These are phyloP conservation scores for Trametes meyenii DNA, from an alignment of 768 basidiomycete species.

Conservation along the genomic window DNA sequence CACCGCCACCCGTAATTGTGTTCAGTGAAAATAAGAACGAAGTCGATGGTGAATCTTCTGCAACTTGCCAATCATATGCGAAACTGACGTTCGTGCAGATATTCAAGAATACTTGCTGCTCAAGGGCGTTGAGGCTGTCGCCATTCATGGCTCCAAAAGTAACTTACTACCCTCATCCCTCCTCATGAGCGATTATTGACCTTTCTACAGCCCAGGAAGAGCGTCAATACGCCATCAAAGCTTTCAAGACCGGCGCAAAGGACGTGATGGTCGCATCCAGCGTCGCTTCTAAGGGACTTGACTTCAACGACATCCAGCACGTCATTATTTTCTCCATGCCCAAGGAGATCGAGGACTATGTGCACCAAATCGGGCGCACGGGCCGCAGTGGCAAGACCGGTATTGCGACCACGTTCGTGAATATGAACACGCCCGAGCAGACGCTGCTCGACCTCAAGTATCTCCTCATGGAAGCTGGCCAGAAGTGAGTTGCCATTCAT, in stretches of 20 bases:
- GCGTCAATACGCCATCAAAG: conserved; percentile 97
- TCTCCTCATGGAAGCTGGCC: conserved; percentile 93
- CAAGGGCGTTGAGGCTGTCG: conserved; percentile 97
- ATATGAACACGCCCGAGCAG: conserved; percentile 96
- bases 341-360: conserved; percentile 99
- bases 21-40: conserved; percentile 99
- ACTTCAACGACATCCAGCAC: conserved; percentile 98
- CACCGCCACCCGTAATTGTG: conserved; percentile 95
- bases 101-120: conserved; percentile 97
- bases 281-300: conserved; percentile 96
- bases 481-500: conserved; percentile 66
- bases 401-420: conserved; percentile 98
- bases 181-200: neutral
- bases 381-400: conserved; percentile 98
- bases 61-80: neutral
- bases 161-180: conserved; percentile 32
- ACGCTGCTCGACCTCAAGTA: conserved; percentile 97
- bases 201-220: conserved; percentile 83
- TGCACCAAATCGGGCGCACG: conserved; percentile 98
- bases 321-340: conserved; percentile 99
- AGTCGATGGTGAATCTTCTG: conserved; percentile 76
- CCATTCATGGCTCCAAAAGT: conserved; percentile 98
- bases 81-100: conserved; percentile 52
- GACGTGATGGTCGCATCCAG: conserved; percentile 99
- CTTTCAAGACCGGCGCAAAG: conserved; percentile 96